Percentiles rank a stretch among this genome's conserved stretches.
These are phyloP conservation scores for Vachellia collinsii DNA, from an alignment of 306 rosid genomes.

Conservation along the genomic window DNA sequence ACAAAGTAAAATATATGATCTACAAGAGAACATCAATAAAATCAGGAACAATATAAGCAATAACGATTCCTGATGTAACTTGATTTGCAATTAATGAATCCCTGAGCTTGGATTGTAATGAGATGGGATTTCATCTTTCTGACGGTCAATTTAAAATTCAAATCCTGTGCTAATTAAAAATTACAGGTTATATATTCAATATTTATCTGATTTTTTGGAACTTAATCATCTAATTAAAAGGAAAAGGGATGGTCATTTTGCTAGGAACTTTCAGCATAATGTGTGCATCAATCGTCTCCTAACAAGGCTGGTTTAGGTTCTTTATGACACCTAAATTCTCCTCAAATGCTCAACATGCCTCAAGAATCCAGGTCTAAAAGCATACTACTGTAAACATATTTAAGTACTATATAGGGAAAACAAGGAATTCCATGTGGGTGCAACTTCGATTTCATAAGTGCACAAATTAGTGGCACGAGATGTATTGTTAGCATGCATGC, in stretches of 20 bases:
- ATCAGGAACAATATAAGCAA: background rate
- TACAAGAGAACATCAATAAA: background rate
- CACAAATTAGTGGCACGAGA: constrained; percentile 18
- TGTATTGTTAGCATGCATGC: background rate
- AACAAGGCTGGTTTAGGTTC: constrained; percentile 16
- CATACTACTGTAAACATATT: background rate
- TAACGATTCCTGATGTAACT: background rate
- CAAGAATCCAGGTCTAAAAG: constrained; percentile 14
- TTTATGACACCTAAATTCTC: constrained; percentile 20
- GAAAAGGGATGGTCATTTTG: constrained; percentile 26
- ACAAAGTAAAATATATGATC: constrained; percentile 15
- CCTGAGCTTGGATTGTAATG: constrained; percentile 24
- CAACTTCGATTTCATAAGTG: constrained; percentile 15
- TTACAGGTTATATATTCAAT: constrained; percentile 4
- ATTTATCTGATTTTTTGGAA: background rate
- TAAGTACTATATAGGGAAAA: background rate
- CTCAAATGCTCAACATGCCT: constrained; percentile 1
- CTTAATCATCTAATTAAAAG: background rate
- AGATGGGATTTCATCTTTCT: constrained; percentile 24
- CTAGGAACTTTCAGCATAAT: constrained; percentile 13
- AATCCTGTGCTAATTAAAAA: constrained; percentile 1
- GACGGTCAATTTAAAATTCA: constrained; percentile 16
- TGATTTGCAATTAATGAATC: constrained; percentile 3
- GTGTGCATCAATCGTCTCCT: background rate
- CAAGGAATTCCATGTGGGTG: background rate